Conservation (phyloP, 208 protist species). For the Strigomonas culicis region DNA sequence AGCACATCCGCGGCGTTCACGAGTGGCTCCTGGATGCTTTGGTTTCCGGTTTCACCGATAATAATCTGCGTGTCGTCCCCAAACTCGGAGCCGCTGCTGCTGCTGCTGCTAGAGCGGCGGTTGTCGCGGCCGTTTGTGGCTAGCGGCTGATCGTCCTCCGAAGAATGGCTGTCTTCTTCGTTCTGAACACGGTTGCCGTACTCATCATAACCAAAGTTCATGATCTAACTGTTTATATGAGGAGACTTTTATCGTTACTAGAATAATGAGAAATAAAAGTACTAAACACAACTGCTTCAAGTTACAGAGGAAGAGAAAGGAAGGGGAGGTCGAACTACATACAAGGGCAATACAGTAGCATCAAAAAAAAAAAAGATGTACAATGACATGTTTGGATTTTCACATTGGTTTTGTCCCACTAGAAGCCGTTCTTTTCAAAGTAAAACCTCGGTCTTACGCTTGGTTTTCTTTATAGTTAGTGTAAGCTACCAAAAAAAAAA, state of each 20-base stretch:
- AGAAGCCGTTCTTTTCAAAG: not conserved
- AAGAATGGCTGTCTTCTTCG: not conserved
- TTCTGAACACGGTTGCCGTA: not conserved
- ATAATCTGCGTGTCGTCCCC: conserved; percentile 83
- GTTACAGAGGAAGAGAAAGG: too few species aligned
- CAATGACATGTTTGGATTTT: not conserved
- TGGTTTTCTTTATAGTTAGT: not conserved
- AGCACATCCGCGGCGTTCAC: too few species aligned
- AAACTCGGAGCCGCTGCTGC: conserved; percentile 34
- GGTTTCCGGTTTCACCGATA: conserved; percentile 66
- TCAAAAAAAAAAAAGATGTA: too few species aligned
- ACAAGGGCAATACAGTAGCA: too few species aligned
- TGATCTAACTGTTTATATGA: not conserved
- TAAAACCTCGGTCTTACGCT: not conserved
- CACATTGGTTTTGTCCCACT: not conserved
- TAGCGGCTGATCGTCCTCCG: not conserved
- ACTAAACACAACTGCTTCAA: not conserved
- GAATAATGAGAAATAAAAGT: conserved; percentile 12
- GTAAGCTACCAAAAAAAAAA: not conserved
- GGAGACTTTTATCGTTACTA: not conserved
- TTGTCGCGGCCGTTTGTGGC: not conserved
- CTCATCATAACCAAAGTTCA: conserved; percentile 3
- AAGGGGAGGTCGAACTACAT: too few species aligned
- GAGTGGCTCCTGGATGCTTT: conserved; percentile 28
- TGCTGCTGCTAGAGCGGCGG: not conserved